Conservation (phyloP, 106 monocot genomes). For the Agapanthus africanus region DNA sequence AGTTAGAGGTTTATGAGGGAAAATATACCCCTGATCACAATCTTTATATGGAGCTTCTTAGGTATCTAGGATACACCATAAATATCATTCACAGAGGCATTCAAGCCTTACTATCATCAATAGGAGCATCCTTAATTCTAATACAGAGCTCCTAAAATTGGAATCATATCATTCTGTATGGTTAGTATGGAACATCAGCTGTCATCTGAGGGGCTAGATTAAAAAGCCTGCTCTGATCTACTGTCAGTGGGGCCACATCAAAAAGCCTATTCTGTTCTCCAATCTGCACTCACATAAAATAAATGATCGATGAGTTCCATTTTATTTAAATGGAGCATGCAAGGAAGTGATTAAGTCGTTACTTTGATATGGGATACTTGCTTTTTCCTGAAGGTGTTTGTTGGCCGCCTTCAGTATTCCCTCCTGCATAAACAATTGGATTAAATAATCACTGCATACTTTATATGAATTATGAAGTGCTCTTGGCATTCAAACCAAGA, state of each 20-base stretch:
- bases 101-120: conserved; percentile 10
- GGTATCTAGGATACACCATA: no score
- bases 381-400: conserved; percentile 71
- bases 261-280: conserved; percentile 36
- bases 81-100: no score
- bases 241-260: conserved; percentile 22
- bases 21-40: no score
- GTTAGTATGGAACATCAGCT: conserved; percentile 34
- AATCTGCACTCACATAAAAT: conserved; percentile 25
- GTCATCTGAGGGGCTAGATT: conserved; percentile 21
- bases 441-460: no score
- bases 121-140: conserved; percentile 7
- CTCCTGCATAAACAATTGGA: conserved; percentile 38
- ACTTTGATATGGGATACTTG: conserved; percentile 8
- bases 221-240: conserved; percentile 33
- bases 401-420: conserved; percentile 63
- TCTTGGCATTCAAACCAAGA: no score
- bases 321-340: no score
- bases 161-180: conserved; percentile 34
- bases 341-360: no score
- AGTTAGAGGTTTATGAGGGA: no score
- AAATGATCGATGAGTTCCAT: no score
- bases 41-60: no score
- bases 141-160: conserved; percentile 17
- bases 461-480: no score